Evolutionary conservation across 2,329 filamentous ascomycete species (phyloP).

Genomic region (Aspergillus sp.): DNA sequence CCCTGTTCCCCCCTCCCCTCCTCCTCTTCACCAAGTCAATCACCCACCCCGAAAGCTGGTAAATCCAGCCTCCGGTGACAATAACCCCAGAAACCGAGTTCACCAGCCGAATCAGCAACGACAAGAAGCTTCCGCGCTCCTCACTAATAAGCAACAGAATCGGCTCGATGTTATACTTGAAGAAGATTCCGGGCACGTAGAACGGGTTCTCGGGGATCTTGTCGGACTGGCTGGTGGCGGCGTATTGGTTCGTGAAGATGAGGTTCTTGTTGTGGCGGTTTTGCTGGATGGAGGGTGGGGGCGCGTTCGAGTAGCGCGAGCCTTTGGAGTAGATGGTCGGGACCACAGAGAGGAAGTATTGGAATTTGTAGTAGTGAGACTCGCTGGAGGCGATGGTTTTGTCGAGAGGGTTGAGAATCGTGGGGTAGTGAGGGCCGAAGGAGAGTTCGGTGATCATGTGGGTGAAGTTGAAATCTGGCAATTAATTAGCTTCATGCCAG

Average conservation of each 20-base stretch:
- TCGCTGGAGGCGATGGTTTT: constrained; percentile 71
- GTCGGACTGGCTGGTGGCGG: constrained; percentile 80
- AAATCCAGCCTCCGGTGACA: constrained; percentile 90
- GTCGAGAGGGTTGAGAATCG: constrained; percentile 87
- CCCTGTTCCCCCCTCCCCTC: constrained; percentile 25
- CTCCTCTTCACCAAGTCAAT: constrained; percentile 41
- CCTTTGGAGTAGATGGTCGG: constrained; percentile 80
- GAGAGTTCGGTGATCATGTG: constrained; percentile 94
- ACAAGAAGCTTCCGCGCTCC: constrained; percentile 64
- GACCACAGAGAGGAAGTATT: constrained; percentile 94
- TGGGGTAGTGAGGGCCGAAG: constrained; percentile 94
- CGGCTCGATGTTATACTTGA: constrained; percentile 98
- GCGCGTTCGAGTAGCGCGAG: constrained; percentile 34
- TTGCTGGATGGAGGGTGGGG: constrained; percentile 26
- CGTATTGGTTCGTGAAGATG: constrained; percentile 94
- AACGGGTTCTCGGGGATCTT: constrained; percentile 48
- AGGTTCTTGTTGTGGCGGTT: constrained; percentile 43
- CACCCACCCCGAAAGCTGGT: constrained; percentile 72
- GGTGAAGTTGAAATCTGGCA: constrained; percentile 80
- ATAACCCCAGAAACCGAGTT: constrained; percentile 87
- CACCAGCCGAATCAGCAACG: constrained; percentile 70
- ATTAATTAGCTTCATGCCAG: constrained; percentile 1
- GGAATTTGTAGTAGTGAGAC: constrained; percentile 84
- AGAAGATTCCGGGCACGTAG: constrained; percentile 78
- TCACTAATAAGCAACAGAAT: constrained; percentile 81